Percentiles rank a stretch among this genome's conserved stretches.
Evolutionary conservation across 2,329 filamentous ascomycete genomes (phyloP).

Genomic region (Pseudopyrenochaeta lycopersici): DNA sequence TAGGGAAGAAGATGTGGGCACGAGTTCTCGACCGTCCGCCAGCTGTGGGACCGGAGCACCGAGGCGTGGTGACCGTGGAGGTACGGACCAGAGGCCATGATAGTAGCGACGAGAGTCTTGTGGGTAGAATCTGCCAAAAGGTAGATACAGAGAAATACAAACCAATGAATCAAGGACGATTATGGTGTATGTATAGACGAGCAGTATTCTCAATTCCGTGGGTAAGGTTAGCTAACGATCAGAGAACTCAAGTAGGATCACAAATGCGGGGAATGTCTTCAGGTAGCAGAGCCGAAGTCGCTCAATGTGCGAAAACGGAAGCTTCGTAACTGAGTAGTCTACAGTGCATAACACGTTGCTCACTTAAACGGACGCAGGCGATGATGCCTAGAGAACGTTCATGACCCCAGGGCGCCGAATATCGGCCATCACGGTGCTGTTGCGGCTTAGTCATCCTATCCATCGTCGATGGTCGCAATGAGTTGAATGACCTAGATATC

Average conservation of each 20-base stretch:
- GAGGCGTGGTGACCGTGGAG: conserved; percentile 53
- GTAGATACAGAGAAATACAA: background rate
- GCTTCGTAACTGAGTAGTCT: background rate
- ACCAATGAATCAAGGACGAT: background rate
- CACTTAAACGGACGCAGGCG: background rate
- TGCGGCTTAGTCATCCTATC: background rate
- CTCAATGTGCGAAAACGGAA: conserved; percentile 10
- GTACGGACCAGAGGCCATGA: conserved; percentile 37
- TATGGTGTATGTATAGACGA: background rate
- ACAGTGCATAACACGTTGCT: background rate
- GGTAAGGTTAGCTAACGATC: background rate
- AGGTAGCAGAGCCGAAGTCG: conserved; percentile 3
- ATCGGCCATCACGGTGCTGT: background rate
- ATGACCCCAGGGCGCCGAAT: background rate
- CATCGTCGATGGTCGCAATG: too few species aligned
- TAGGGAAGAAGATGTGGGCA: conserved; percentile 50
- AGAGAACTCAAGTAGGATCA: background rate
- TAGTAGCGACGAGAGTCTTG: background rate
- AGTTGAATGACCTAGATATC: too few species aligned
- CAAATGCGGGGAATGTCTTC: background rate
- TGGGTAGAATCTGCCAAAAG: background rate
- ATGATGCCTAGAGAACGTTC: conserved; percentile 4
- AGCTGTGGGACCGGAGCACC: conserved; percentile 55
- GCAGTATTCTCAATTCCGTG: background rate
- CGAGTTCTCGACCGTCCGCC: conserved; percentile 57